These are phyloP conservation scores for Emergomyces pasteurianus DNA, from an alignment of 2,329 filamentous ascomycete species.

Conservation along the genomic window DNA sequence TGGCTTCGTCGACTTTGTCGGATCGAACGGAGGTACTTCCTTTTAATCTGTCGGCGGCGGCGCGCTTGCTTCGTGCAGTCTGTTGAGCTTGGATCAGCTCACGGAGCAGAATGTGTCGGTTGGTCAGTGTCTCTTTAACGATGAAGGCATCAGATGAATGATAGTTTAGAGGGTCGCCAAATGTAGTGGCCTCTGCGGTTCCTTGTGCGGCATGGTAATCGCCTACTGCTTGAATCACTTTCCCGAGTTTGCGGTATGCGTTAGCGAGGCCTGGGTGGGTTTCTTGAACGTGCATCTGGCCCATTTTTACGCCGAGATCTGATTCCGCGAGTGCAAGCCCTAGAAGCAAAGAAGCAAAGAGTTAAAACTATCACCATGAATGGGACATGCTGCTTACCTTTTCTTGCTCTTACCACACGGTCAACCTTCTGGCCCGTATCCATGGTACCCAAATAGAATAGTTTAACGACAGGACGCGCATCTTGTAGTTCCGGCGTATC, in stretches of 20 bases:
- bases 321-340: conserved; percentile 84
- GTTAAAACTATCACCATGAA: conserved; percentile 4
- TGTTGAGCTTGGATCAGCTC: conserved; percentile 89
- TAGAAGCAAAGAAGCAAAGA: conserved; percentile 26
- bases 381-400: conserved; percentile 50
- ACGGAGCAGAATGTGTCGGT: conserved; percentile 89
- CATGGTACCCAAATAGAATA: conserved; percentile 92
- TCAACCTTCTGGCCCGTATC: conserved; percentile 96
- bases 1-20: conserved; percentile 98
- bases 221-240: conserved; percentile 82
- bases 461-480: conserved; percentile 80
- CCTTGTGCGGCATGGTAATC: conserved; percentile 95
- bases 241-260: conserved; percentile 90
- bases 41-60: conserved; percentile 80
- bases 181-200: conserved; percentile 87
- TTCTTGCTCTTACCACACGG: conserved; percentile 77
- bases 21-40: conserved; percentile 72
- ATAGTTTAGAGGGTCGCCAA: conserved; percentile 87
- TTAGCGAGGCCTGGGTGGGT: conserved; percentile 76
- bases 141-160: conserved; percentile 94
- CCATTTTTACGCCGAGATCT: conserved; percentile 84
- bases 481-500: conserved; percentile 91
- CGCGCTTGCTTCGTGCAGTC: conserved; percentile 65
- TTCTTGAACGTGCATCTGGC: conserved; percentile 78
- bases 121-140: conserved; percentile 95